These are phyloP conservation scores for Microsporum audouinii DNA, from an alignment of 2,329 filamentous ascomycete genomes.

Conservation along the genomic window DNA sequence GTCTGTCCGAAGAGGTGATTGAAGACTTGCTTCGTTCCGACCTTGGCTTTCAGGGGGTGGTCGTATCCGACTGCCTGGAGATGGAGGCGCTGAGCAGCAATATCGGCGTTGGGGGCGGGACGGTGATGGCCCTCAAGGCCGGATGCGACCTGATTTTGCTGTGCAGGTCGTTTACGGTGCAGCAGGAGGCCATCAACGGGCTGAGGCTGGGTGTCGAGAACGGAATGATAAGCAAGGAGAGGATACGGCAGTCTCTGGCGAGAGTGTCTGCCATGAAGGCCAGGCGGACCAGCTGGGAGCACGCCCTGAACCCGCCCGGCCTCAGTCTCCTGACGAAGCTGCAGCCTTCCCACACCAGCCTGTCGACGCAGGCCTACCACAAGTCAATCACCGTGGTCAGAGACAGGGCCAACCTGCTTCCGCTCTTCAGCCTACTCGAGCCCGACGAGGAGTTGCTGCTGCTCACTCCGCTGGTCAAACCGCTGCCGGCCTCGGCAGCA, in stretches of 20 bases:
- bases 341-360: slow-evolving; percentile 66
- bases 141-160: slow-evolving; percentile 86
- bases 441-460: slow-evolving; percentile 80
- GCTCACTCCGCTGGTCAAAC: slow-evolving; percentile 80
- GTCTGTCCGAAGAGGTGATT: slow-evolving; percentile 83
- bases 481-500: slow-evolving; percentile 68
- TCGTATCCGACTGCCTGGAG: slow-evolving; percentile 88
- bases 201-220: slow-evolving; percentile 83
- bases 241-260: slow-evolving; percentile 68
- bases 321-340: slow-evolving; percentile 65
- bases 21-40: slow-evolving; percentile 81
- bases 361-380: slow-evolving; percentile 81
- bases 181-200: slow-evolving; percentile 83
- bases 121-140: slow-evolving; percentile 93
- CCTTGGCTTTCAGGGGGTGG: slow-evolving; percentile 79
- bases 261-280: slow-evolving; percentile 72
- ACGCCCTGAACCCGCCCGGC: slow-evolving; percentile 77
- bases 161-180: slow-evolving; percentile 75
- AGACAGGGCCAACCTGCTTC: slow-evolving; percentile 75
- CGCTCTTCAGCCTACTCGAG: slow-evolving; percentile 68
- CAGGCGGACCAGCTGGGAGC: slow-evolving; percentile 78
- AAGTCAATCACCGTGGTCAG: slow-evolving; percentile 85
- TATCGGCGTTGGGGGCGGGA: slow-evolving; percentile 91
- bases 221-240: slow-evolving; percentile 68
- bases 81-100: slow-evolving; percentile 95